Base-by-base conservation (phyloP, 1,284 basidiomycete species). In the Tilletia setariae region DNA sequence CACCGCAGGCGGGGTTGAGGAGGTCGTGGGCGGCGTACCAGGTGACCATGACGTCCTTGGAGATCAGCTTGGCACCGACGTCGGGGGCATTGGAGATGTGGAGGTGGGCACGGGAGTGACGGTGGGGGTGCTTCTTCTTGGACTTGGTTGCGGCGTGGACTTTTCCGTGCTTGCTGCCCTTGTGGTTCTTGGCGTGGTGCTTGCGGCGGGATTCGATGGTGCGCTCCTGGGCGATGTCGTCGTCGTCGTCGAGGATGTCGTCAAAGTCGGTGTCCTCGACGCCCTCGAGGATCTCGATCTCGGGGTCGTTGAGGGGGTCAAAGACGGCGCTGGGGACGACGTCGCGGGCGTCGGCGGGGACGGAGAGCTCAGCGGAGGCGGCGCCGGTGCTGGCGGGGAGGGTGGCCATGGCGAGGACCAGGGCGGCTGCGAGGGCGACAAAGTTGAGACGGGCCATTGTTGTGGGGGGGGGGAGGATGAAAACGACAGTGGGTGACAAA, bases 1-100 rank as follows among this genome's bases (percentile, higher is more conserved):
- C 69, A 30, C 77, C 76, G 70, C 79, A 81, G 59, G 74, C 73
- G 13, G 79, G 79, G 68, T 76, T 74, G 61, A 70, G 63, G 35
- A 81, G 72, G 64, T 81, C 79, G 40, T 80, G 61, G 51, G 72
- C 70, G 1, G 77, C 74, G 68, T 81, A 79, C 78, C 78, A 81
- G 35, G 78, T 81, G 69, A 80, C 74, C 65, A 75, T 67, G 16
- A 77, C 67, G 35, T 65, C 46, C 32, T 66, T 63, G 9, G 71
- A 74, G 46, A 78, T 32, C 42, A 68, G 28, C 66, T 67, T 30
- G 30, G 65, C 59, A 15, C 59, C 56, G 1, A 21, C 30, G 28
- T 35, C 28, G 16, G 56, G 56, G 15, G 28, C 56, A 2, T 28
- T 30, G 56, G 25, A 30, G 25, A 61, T 30, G 56, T 61, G 56